Base-by-base conservation (phyloP, 2,329 filamentous ascomycete genomes). In the Stachybotrys chartarum region DNA sequence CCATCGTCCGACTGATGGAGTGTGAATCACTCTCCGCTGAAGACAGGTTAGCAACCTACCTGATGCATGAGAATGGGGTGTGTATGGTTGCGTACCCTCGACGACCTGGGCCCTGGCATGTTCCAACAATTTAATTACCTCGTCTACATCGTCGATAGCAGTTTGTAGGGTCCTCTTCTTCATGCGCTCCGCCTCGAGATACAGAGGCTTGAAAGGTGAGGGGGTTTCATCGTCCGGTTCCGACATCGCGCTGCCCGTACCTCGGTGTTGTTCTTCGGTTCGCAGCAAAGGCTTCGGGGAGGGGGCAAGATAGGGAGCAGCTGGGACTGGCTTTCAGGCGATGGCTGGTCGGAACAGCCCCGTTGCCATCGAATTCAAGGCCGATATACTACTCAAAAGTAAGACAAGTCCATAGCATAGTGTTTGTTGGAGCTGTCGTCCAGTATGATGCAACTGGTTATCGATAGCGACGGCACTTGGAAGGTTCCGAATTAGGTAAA, bases 101-200 rank as follows among this genome's bases (percentile, higher is more conserved):
- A 86, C 85, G 57, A 97, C 87, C 60, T 83, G 78, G 59, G 90
- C 84, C 55, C 91, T 82, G 45, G 92, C 90, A 51, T 79, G 78
- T 59, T 84, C 81, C 31, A 99, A 83, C 56, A 90, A 73, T 59
- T 91, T 83, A 62, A 99, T 91, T 45, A 92, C 87, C 57, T 83
- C 82, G 68, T 97, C 91, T 17, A 96, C 88, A 78, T 95, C 86
- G 39, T 84, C 75, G 56, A 96, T 84, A 45, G 86, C 86, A 55
- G 87, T 82, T 5, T 81, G 81, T 49, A 92, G 81, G 35, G 85
- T 83, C 59, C 82, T 84, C 67, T 81, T 85, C 64, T 83, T 82
- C 57, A 95, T 83, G 64, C 85, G 83, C 61, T 85, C 81, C 61
- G 94, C 82, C 68, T 95, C 90, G 63, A 85, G 85, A 69, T 88